These are phyloP conservation scores for Cutaneotrichosporon sp. DNA, from an alignment of 1,284 basidiomycete species.

Conservation along the genomic window DNA sequence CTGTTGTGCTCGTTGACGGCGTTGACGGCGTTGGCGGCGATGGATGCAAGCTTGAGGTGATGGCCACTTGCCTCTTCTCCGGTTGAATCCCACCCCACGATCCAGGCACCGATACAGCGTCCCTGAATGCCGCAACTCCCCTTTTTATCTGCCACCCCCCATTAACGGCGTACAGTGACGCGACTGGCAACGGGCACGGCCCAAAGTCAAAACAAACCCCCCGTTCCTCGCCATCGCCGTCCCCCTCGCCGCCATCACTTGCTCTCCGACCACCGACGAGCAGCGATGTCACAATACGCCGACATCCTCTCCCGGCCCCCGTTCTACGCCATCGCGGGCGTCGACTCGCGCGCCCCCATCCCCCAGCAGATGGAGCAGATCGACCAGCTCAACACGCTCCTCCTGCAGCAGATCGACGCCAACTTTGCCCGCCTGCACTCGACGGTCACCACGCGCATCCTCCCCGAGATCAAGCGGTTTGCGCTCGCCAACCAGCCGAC, in stretches of 20 bases:
- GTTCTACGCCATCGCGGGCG: constrained; percentile 63
- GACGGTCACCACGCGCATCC: constrained; percentile 73
- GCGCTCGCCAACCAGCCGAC: constrained; percentile 83
- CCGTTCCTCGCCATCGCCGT: neutral
- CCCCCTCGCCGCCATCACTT: constrained; percentile 9
- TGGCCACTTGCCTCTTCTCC: neutral
- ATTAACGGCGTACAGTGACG: neutral
- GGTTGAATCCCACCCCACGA: neutral
- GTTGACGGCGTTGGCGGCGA: neutral
- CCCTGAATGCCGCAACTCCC: neutral
- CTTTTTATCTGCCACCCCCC: neutral
- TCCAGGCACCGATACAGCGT: neutral
- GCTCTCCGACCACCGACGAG: constrained; percentile 5
- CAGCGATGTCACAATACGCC: neutral
- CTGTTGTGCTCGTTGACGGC: neutral
- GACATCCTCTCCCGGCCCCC: constrained; percentile 41
- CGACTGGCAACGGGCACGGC: neutral
- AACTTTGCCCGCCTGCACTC: constrained; percentile 90
- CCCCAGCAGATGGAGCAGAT: constrained; percentile 79
- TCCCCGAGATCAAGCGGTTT: constrained; percentile 87
- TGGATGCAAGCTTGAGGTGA: neutral
- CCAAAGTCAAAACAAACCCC: constrained; percentile 12
- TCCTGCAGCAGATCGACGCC: constrained; percentile 80
- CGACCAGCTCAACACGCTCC: constrained; percentile 88
- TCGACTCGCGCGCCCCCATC: constrained; percentile 74